Percentiles rank a stretch among this genome's conserved stretches.
Evolutionary conservation across 805 yeast genomes (phyloP).

Genomic region (Maudiozyma barnettii): DNA sequence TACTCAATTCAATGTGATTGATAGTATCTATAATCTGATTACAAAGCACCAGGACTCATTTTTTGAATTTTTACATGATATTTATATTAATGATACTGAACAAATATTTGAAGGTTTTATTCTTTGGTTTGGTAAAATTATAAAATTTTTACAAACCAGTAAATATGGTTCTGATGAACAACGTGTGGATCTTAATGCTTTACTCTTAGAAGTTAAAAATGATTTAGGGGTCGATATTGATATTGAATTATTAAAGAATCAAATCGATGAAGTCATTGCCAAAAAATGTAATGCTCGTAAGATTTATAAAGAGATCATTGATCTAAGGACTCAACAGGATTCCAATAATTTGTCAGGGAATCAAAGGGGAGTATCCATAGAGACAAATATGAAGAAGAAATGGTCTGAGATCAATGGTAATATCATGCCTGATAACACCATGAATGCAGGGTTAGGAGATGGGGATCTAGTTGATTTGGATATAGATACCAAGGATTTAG

Average conservation of each 20-base stretch:
- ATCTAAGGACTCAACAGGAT: conserved; percentile 13
- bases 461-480: conserved; percentile 39
- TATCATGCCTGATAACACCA: conserved; percentile 33
- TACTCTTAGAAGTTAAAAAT: conserved; percentile 21
- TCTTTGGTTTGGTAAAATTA: conserved; percentile 61
- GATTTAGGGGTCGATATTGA: conserved; percentile 14
- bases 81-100: conserved; percentile 68
- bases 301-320: conserved; percentile 22
- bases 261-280: conserved; percentile 32
- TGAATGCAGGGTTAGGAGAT: conserved; percentile 41
- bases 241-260: conserved; percentile 26
- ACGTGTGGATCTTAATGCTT: conserved; percentile 37
- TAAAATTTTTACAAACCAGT: conserved; percentile 55
- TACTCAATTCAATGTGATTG: conserved; percentile 52
- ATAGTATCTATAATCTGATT: conserved; percentile 51
- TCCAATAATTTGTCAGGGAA: conserved; percentile 1
- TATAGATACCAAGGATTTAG: conserved; percentile 26
- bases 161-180: conserved; percentile 33
- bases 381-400: conserved; percentile 29
- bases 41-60: conserved; percentile 64
- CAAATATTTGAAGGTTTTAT: conserved; percentile 64
- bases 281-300: conserved; percentile 31
- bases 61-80: conserved; percentile 67
- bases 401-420: conserved; percentile 38
- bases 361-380: conserved; percentile 13